These are phyloP conservation scores for Phoenix dactylifera DNA, from an alignment of 176 grass and related monocot species.

Conservation along the genomic window DNA sequence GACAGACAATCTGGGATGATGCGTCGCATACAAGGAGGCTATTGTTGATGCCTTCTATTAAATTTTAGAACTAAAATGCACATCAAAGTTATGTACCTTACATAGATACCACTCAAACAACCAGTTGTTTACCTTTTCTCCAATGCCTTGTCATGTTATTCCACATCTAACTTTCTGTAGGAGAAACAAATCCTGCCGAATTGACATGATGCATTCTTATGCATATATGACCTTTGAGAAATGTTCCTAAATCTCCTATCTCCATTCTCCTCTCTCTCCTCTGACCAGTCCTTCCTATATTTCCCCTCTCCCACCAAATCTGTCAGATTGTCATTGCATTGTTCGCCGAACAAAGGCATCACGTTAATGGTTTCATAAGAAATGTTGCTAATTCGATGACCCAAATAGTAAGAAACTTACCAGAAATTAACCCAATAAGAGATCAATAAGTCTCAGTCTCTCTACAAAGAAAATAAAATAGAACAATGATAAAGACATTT, in stretches of 20 bases:
- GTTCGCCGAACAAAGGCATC: background rate
- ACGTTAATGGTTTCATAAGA: too few species aligned
- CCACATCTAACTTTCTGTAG: constrained; percentile 1
- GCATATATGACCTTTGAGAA: background rate
- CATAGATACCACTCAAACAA: background rate
- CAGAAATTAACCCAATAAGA: too few species aligned
- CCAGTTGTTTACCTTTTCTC: background rate
- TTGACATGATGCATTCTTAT: background rate
- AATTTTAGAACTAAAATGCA: too few species aligned
- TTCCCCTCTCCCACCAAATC: background rate
- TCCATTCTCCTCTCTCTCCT: constrained; percentile 3
- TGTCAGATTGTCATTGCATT: background rate
- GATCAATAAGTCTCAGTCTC: too few species aligned
- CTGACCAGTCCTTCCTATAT: background rate
- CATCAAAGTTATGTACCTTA: background rate
- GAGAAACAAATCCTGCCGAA: background rate
- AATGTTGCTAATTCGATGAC: too few species aligned
- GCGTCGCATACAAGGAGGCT: too few species aligned
- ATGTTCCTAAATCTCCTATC: constrained; percentile 5
- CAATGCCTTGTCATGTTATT: background rate
- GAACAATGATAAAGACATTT: too few species aligned
- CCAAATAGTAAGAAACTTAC: too few species aligned
- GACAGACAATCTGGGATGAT: too few species aligned
- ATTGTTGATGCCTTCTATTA: too few species aligned
- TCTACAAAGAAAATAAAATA: too few species aligned